A percentile compares a stretch with the other conserved stretches of the same genome.
These are phyloP conservation scores for Cyberlindnera petersonii DNA, from an alignment of 805 yeast genomes.

Conservation along the genomic window DNA sequence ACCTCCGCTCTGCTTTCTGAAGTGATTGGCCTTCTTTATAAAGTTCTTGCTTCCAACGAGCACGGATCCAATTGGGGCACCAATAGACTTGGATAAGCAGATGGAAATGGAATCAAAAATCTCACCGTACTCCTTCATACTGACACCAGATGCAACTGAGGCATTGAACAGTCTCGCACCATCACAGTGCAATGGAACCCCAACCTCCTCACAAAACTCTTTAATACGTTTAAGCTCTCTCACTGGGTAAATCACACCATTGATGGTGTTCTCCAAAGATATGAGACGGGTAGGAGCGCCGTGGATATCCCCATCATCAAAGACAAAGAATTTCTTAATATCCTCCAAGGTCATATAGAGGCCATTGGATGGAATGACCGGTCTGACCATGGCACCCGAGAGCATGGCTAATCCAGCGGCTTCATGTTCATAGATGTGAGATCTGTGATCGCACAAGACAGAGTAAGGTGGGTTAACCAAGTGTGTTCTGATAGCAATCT, in stretches of 20 bases:
- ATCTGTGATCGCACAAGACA: slow-evolving; percentile 80
- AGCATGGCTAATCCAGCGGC: slow-evolving; percentile 90
- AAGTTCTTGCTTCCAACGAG: slow-evolving; percentile 62
- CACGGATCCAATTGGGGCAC: slow-evolving; percentile 92
- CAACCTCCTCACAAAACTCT: slow-evolving; percentile 59
- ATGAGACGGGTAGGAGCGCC: slow-evolving; percentile 83
- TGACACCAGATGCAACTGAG: slow-evolving; percentile 49
- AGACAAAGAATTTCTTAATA: slow-evolving; percentile 53
- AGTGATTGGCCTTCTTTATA: slow-evolving; percentile 72
- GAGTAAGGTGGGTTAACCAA: slow-evolving; percentile 80
- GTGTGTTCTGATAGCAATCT: slow-evolving; percentile 74
- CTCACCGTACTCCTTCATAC: slow-evolving; percentile 66
- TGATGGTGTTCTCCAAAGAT: slow-evolving; percentile 83
- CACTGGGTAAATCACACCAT: slow-evolving; percentile 75
- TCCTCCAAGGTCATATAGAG: slow-evolving; percentile 77
- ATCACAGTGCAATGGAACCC: slow-evolving; percentile 72
- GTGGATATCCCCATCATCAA: slow-evolving; percentile 81
- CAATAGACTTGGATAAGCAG: slow-evolving; percentile 84
- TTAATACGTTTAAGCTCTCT: slow-evolving; percentile 73
- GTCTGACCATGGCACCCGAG: slow-evolving; percentile 87
- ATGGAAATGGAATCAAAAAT: slow-evolving; percentile 83
- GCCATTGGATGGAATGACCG: slow-evolving; percentile 78
- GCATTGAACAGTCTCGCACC: slow-evolving; percentile 98
- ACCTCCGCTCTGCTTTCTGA: slow-evolving; percentile 91
- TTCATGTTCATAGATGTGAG: slow-evolving; percentile 79